Conservation (phyloP, 805 yeast genomes). For the Barnettozyma botsteinii region DNA sequence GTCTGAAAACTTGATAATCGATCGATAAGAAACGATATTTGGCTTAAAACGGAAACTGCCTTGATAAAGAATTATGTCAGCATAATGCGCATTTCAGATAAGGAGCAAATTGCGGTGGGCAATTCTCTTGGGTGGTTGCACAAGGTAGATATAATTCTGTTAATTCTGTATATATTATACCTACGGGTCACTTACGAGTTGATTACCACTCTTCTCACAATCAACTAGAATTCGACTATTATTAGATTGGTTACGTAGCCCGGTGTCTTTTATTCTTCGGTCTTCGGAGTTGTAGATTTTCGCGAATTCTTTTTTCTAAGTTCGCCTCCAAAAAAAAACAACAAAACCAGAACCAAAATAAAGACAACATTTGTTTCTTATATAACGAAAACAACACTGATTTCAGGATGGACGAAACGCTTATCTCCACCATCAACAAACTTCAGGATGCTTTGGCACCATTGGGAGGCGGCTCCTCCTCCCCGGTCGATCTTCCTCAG, state of each 20-base stretch:
- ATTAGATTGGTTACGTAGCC: neutral
- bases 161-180: too few species aligned
- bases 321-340: slow-evolving; percentile 3
- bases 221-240: too few species aligned
- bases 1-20: neutral
- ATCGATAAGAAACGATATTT: neutral
- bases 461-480: slow-evolving; percentile 69
- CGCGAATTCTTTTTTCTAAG: neutral
- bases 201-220: too few species aligned
- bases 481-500: slow-evolving; percentile 88
- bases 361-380: neutral
- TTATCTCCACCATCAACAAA: slow-evolving; percentile 72
- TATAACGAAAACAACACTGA: neutral
- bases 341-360: neutral
- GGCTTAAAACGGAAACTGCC: neutral
- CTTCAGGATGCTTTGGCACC: slow-evolving; percentile 86
- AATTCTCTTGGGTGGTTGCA: too few species aligned
- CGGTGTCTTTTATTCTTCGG: neutral
- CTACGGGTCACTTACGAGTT: too few species aligned
- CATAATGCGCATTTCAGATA: too few species aligned
- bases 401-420: slow-evolving; percentile 59
- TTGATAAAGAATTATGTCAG: neutral
- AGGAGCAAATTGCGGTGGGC: too few species aligned
- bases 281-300: neutral
- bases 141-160: too few species aligned